phyloP scores from a whole-genome alignment of 2,329 filamentous ascomycete genomes.

The Eutypa lata region DNA sequence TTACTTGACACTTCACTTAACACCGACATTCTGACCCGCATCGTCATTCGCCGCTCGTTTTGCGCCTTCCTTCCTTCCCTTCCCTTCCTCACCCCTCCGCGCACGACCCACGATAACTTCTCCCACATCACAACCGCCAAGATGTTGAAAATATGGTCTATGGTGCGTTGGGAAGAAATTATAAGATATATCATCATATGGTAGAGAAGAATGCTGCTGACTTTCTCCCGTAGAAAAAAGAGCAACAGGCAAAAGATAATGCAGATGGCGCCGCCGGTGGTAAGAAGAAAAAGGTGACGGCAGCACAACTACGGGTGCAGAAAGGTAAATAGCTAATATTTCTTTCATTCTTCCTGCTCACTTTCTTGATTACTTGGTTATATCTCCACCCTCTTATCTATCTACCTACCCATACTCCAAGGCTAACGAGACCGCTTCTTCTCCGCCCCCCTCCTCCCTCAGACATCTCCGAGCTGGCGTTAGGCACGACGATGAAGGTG shows the following conservation, averaged over 20 bases:
- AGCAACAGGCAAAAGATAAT: slow-evolving; percentile 92
- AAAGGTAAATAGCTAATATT: slow-evolving; percentile 62
- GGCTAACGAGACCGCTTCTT: slow-evolving; percentile 1
- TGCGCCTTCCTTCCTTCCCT: neutral
- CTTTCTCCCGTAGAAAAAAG: slow-evolving; percentile 69
- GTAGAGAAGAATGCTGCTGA: slow-evolving; percentile 20
- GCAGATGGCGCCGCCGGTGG: slow-evolving; percentile 68
- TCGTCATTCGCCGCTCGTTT: neutral
- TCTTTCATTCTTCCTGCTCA: neutral
- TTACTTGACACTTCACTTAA: too few species aligned
- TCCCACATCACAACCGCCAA: slow-evolving; percentile 37
- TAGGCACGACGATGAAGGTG: slow-evolving; percentile 77
- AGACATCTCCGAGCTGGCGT: slow-evolving; percentile 80
- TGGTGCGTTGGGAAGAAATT: slow-evolving; percentile 57
- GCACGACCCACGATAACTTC: neutral
- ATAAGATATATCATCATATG: neutral
- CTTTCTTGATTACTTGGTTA: too few species aligned
- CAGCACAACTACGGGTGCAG: slow-evolving; percentile 90
- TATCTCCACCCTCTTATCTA: neutral
- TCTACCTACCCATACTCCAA: neutral
- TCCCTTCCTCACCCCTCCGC: neutral
- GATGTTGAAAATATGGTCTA: slow-evolving; percentile 99
- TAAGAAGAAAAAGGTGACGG: slow-evolving; percentile 98
- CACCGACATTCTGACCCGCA: too few species aligned
- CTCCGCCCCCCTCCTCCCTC: slow-evolving; percentile 4